Percentiles rank a stretch among this genome's conserved stretches.
Conservation (phyloP, 495 filamentous ascomycete species). For the Hypoxylon trugodes region DNA sequence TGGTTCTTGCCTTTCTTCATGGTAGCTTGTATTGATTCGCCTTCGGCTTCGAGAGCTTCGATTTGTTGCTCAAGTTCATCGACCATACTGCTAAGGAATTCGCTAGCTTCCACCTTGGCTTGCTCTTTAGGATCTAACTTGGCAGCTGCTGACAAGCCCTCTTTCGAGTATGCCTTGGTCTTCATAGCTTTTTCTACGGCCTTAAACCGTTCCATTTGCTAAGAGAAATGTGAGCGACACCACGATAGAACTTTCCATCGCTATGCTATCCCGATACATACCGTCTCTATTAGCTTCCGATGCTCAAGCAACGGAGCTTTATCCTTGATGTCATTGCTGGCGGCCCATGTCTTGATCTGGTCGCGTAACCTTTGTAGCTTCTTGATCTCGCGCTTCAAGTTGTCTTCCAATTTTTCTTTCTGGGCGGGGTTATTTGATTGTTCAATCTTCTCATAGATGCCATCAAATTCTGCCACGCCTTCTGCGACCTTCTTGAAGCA, state of each 20-base stretch:
- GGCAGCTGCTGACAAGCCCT: slow-evolving; percentile 86
- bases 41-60: slow-evolving; percentile 89
- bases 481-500: slow-evolving; percentile 97
- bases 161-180: slow-evolving; percentile 99
- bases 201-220: slow-evolving; percentile 99
- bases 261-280: slow-evolving; percentile 51
- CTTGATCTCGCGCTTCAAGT: slow-evolving; percentile 99
- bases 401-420: slow-evolving; percentile 97
- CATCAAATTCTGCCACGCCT: slow-evolving; percentile 90
- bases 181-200: slow-evolving; percentile 99
- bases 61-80: slow-evolving; percentile 94
- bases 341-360: slow-evolving; percentile 99
- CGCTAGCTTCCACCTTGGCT: slow-evolving; percentile 83
- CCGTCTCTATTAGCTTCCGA: slow-evolving; percentile 93
- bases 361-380: slow-evolving; percentile 97
- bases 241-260: slow-evolving; percentile 10
- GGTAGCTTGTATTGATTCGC: slow-evolving; percentile 83
- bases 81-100: slow-evolving; percentile 87
- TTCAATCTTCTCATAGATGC: slow-evolving; percentile 94
- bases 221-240: slow-evolving; percentile 40
- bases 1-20: slow-evolving; percentile 96
- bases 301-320: slow-evolving; percentile 94
- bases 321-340: slow-evolving; percentile 98
- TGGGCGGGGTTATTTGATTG: slow-evolving; percentile 89
- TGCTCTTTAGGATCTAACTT: slow-evolving; percentile 95